Evolutionary conservation across 2,329 filamentous ascomycete genomes (phyloP), one percentile per base, ranked within the genome.

Genomic region (Aspergillus tubingensis): DNA sequence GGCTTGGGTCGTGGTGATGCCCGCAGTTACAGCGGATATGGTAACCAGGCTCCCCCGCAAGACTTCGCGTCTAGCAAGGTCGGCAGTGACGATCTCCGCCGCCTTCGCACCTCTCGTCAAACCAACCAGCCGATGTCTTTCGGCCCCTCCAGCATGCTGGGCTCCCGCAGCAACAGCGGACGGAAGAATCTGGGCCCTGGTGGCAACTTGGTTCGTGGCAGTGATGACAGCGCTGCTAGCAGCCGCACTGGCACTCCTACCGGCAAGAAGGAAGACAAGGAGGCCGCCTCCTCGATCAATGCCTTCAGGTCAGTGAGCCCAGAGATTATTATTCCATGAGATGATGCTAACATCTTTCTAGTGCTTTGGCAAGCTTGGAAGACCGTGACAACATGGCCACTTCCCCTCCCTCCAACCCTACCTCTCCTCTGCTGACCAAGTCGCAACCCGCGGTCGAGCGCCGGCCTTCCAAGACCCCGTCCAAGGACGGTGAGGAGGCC

Each of bases 171-270:
- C 81, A 94, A 92, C 82, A 97, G 93, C 74, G 91, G 92, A 65
- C 88, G 92, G 67, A 77, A 76, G 74, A 82, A 81, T 67, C 84
- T 95, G 68, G 90, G 90, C 62, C 90, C 90, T 66, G 89, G 89
- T 71, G 86, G 89, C 69, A 84, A 89, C 66, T 81, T 93, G 66
- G 86, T 86, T 68, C 87, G 91, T 69, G 85, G 88, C 63, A 88
- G 88, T 62, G 92, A 96, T 71, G 92, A 96, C 69, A 97, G 93
- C 63, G 91, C 87, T 69, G 86, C 89, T 67, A 96, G 92, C 58
- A 97, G 93, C 62, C 88, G 95, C 68, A 96, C 92, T 58, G 91
- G 91, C 70, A 98, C 94, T 52, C 93, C 93, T 58, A 91, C 92
- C 49, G 81, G 83, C 70, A 86, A 87, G 69, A 86, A 88, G 76